Evolutionary conservation across 495 filamentous ascomycete species (phyloP), one percentile per base, ranked within the genome.

Genomic region (Melanomma pulvis-pyrius): DNA sequence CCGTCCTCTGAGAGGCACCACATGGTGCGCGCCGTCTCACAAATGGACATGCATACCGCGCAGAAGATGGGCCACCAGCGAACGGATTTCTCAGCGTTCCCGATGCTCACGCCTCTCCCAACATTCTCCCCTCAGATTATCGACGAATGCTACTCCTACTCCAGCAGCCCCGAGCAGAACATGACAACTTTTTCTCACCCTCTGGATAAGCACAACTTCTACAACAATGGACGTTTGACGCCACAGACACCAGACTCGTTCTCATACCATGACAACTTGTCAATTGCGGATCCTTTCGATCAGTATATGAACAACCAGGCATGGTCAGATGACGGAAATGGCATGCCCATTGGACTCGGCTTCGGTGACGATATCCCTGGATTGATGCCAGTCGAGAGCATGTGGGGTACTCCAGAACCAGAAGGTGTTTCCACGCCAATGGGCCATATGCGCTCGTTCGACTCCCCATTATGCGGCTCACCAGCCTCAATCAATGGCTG

Each of bases 161-260:
- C 36, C 28, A 50, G 65, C 29, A 71, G 69, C 36, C 69, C 69
- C 3, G 69, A 71, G 44, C 59, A 28, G 17, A 50, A 29, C 29
- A 57, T 67, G 41, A n/a, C 55, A 22, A 39, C 54, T 2, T 71
- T 71, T 49, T 26, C 55, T 21, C 59, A 51, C 19, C 55, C 25
- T 41, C 41, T 59, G 19, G 56, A 63, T 6, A 68, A 68, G 39
- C 60, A 34, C 29, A 32, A 29, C 19, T 68, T 62, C 57, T 24
- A 63, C 26, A 39, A 21, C 44, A 64, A 63, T 24, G 59, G 65
- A 21, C 60, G 59, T 24, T 34, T 68, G 30, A 68, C 65, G 0
- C 69, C 69, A 12, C 59, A 64, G 46, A 71, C 69, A 19, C 69
- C 69, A 46, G 69, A 68, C 17, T 65, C 69, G 13, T 71, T 65